These are phyloP conservation scores for Colletotrichum theobromicola DNA, from an alignment of 2,329 filamentous ascomycete genomes.

Conservation along the genomic window DNA sequence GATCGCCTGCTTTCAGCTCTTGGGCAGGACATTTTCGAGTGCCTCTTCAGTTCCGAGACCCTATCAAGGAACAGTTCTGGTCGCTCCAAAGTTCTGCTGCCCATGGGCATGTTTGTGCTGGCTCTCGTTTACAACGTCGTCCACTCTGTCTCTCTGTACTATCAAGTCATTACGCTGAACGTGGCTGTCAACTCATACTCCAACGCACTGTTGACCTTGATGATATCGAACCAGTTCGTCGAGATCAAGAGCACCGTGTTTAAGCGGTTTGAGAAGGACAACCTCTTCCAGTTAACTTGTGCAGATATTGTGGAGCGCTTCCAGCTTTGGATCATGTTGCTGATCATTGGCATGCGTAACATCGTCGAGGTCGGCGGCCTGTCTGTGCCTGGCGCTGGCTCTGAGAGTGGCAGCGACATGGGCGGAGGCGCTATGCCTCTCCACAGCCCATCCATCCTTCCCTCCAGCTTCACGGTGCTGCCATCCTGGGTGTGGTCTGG, in stretches of 20 bases:
- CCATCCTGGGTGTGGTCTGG: constrained; percentile 79
- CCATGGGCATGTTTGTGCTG: constrained; percentile 89
- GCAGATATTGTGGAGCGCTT: constrained; percentile 97
- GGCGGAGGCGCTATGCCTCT: constrained; percentile 64
- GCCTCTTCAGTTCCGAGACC: constrained; percentile 91
- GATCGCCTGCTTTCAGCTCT: constrained; percentile 90
- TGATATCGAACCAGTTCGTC: constrained; percentile 97
- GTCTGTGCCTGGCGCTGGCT: constrained; percentile 62
- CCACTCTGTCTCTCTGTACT: constrained; percentile 89
- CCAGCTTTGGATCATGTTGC: constrained; percentile 95
- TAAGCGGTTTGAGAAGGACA: constrained; percentile 98
- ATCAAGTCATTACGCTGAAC: constrained; percentile 96
- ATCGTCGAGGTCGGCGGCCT: constrained; percentile 93
- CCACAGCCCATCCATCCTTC: constrained; percentile 77
- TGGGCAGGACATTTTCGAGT: constrained; percentile 95
- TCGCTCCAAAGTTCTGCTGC: constrained; percentile 87
- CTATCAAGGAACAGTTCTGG: constrained; percentile 87
- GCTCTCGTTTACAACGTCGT: constrained; percentile 86
- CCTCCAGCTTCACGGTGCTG: constrained; percentile 88
- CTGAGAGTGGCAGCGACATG: constrained; percentile 50
- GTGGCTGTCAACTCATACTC: constrained; percentile 99
- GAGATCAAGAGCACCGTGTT: constrained; percentile 99
- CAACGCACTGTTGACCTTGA: constrained; percentile 88
- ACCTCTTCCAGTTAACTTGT: constrained; percentile 93
- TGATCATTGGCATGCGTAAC: constrained; percentile 95